These are phyloP conservation scores for Atalantia buxifolia DNA, from an alignment of 345 rosid species.

Conservation along the genomic window DNA sequence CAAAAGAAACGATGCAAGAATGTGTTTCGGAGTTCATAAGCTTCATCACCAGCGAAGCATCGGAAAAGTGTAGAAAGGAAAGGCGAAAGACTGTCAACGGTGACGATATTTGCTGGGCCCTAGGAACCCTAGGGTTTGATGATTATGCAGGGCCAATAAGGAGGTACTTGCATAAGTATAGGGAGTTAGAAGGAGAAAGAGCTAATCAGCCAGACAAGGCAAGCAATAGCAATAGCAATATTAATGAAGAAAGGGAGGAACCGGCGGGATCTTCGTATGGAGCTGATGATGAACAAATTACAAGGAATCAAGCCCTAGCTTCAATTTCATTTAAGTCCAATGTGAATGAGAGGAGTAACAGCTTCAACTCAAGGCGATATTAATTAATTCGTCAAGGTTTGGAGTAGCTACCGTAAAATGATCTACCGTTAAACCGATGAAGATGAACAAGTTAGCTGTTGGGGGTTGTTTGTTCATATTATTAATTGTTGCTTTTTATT, in stretches of 20 bases:
- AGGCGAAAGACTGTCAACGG: conserved; percentile 37
- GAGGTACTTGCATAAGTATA: conserved; percentile 28
- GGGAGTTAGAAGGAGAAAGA: conserved; percentile 31
- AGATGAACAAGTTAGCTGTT: neutral
- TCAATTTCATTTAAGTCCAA: neutral
- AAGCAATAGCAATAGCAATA: conserved; percentile 4
- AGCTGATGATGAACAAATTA: neutral
- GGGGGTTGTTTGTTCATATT: neutral
- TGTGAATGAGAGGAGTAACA: neutral
- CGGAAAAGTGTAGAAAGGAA: conserved; percentile 32
- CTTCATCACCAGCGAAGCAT: conserved; percentile 33
- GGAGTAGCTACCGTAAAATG: neutral
- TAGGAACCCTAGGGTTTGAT: conserved; percentile 28
- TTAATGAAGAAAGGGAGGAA: conserved; percentile 3
- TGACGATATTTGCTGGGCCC: conserved; percentile 31
- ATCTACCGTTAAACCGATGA: too few species aligned
- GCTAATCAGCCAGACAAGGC: conserved; percentile 12
- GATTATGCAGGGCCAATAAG: conserved; percentile 20
- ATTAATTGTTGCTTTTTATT: neutral
- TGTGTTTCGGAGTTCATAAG: conserved; percentile 36
- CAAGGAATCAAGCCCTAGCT: neutral
- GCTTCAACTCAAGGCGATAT: conserved; percentile 12
- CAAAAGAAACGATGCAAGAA: conserved; percentile 38
- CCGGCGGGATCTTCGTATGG: neutral
- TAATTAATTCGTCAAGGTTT: neutral